Base-by-base conservation (phyloP, 371 early-diverging fungal species). In the Mucor circinelloides region DNA sequence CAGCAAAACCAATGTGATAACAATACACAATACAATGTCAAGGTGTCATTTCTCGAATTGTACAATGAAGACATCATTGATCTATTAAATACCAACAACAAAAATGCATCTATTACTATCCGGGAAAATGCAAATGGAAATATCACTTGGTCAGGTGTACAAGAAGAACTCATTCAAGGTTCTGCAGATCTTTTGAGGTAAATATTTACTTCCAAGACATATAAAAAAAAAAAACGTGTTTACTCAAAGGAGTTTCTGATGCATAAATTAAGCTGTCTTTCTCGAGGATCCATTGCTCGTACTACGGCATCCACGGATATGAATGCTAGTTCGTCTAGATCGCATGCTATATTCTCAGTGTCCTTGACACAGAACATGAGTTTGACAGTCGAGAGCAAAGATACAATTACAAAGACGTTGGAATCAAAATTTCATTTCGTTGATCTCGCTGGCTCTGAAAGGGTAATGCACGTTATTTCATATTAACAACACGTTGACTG, bases 261-360 rank as follows among this genome's bases (percentile, higher is more conserved):
- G 23, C 50, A 50, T 58, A 15, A 52, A 21, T 19, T 2, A 46
- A 82, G 82, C n/a, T 71, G 70, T 25, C 78, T 97, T 30, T 81
- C 88, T 64, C 87, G 88, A 74, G 95, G 98, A 64, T 90, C 91
- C 28, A 70, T 89, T 61, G 85, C 91, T 72, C 88, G 99, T 60
- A 97, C 95, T 31, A 98, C 99, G 4, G 96, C 93, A 21, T 89
- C 93, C 19, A 99, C 99, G 2, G 93, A 96, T 62, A 99, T 98
- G 99, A 99, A 99, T 82, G 40, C 54, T 3, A 69, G 58, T 8
- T 97, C 97, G 0, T 98, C 98, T 6, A 86, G 99, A 69, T 97
- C 97, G 13, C 99, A 99, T 80, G 99, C 99, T 48, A 97, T 99
- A 55, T 99, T 98, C 77, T 90, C 94, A 7, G 88, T 98, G 15